These are phyloP conservation scores for Cutaneotrichosporon mucoides DNA, from an alignment of 1,284 basidiomycete species.

Conservation along the genomic window DNA sequence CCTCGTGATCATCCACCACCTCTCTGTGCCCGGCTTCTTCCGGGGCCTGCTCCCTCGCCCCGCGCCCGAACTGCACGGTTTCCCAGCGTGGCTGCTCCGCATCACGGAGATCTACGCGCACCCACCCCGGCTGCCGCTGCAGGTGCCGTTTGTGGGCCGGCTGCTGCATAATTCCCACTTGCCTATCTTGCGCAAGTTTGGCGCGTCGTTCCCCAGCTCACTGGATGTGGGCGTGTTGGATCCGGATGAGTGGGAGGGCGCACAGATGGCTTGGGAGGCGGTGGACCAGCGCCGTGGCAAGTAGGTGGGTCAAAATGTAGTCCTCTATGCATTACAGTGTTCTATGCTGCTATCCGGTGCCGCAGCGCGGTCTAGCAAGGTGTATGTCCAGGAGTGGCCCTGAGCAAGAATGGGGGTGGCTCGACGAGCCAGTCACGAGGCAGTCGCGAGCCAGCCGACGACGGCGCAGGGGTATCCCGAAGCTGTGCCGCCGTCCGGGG, in stretches of 20 bases:
- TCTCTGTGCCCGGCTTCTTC: conserved; percentile 19
- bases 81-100: conserved; percentile 38
- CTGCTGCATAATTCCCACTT: conserved; percentile 18
- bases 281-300: conserved; percentile 28
- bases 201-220: conserved; percentile 11
- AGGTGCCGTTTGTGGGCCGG: conserved; percentile 16
- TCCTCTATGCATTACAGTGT: not conserved
- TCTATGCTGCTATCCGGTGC: not conserved
- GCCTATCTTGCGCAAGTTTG: conserved; percentile 19
- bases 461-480: not conserved
- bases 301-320: conserved; percentile 1
- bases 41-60: conserved; percentile 26
- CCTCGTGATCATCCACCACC: conserved; percentile 33
- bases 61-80: conserved; percentile 38
- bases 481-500: not conserved
- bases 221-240: conserved; percentile 15
- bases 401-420: not conserved
- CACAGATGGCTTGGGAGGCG: conserved; percentile 21
- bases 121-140: conserved; percentile 27
- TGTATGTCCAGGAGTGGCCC: no score
- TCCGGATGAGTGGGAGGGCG: conserved; percentile 20
- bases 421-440: not conserved
- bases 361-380: no score
- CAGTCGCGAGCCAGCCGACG: no score
- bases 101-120: conserved; percentile 40